A percentile compares a stretch with the other conserved stretches of the same genome.
Evolutionary conservation across 345 rosid species (phyloP).

Genomic region (Dipteronia dyeriana): DNA sequence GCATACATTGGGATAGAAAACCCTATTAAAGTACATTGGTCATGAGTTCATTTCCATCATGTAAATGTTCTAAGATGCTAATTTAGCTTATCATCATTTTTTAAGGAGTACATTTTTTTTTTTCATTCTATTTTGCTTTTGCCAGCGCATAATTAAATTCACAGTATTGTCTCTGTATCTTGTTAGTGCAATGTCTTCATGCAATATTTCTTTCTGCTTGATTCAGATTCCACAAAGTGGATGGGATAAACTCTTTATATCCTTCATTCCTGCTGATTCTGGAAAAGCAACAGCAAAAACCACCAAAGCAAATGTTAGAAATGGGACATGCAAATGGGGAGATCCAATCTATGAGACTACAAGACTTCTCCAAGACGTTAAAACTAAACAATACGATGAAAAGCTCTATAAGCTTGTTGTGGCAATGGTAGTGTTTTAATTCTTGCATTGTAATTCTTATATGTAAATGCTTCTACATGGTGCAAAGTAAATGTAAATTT

Average conservation of each 20-base stretch:
- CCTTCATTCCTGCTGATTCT: constrained; percentile 89
- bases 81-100: neutral
- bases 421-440: constrained; percentile 64
- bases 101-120: neutral
- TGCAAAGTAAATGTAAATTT: neutral
- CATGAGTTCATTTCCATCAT: constrained; percentile 2
- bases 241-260: constrained; percentile 95
- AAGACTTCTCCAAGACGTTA: constrained; percentile 83
- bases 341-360: constrained; percentile 99
- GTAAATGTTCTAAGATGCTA: constrained; percentile 4
- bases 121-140: constrained; percentile 5
- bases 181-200: neutral
- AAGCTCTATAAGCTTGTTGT: constrained; percentile 83
- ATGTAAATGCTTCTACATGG: constrained; percentile 2
- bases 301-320: constrained; percentile 92
- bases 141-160: neutral
- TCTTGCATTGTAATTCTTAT: neutral
- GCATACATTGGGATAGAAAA: neutral
- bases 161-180: neutral
- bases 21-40: neutral
- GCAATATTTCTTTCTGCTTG: constrained; percentile 15
- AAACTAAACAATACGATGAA: constrained; percentile 76
- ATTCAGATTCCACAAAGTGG: constrained; percentile 83
- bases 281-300: constrained; percentile 93
- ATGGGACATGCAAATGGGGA: constrained; percentile 96